Evolutionary conservation across 345 rosid genomes (phyloP).

Genomic region (Aegle marmelos): DNA sequence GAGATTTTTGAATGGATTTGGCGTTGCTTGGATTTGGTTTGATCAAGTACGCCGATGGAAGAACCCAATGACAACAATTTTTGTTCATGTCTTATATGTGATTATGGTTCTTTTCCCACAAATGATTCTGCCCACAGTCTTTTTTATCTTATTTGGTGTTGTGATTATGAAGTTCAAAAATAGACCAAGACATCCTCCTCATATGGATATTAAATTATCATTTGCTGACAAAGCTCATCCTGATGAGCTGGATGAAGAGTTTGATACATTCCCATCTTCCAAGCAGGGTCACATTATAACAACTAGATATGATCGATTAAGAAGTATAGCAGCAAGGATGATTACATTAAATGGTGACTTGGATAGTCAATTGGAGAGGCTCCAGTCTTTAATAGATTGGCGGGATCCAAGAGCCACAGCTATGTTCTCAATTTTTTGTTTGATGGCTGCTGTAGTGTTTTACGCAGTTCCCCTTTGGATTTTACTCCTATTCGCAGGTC

Average conservation of each 20-base stretch:
- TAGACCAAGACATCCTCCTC: conserved; percentile 47
- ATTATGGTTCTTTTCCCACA: conserved; percentile 19
- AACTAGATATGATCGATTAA: conserved; percentile 43
- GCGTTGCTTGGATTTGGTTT: conserved; percentile 33
- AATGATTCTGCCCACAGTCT: conserved; percentile 24
- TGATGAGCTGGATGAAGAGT: conserved; percentile 52
- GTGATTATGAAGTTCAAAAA: conserved; percentile 21
- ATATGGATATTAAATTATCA: conserved; percentile 41
- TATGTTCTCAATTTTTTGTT: conserved; percentile 27
- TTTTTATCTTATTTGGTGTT: conserved; percentile 10
- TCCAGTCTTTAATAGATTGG: conserved; percentile 28
- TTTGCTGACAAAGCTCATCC: conserved; percentile 22
- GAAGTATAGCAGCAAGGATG: conserved; percentile 42
- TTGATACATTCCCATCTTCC: conserved; percentile 49
- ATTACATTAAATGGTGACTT: conserved; percentile 35
- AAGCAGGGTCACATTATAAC: conserved; percentile 19
- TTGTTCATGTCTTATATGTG: conserved; percentile 10
- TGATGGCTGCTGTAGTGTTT: background rate
- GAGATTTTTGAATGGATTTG: conserved; percentile 22
- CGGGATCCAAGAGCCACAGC: conserved; percentile 43
- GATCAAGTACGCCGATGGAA: conserved; percentile 39
- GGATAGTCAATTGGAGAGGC: conserved; percentile 39
- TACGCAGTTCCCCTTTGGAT: conserved; percentile 2
- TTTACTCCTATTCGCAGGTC: background rate
- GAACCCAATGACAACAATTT: conserved; percentile 25